A percentile compares a stretch with the other conserved stretches of the same genome.
Evolutionary conservation across 768 basidiomycete genomes (phyloP).

Genomic region (Coprinopsis sp.): DNA sequence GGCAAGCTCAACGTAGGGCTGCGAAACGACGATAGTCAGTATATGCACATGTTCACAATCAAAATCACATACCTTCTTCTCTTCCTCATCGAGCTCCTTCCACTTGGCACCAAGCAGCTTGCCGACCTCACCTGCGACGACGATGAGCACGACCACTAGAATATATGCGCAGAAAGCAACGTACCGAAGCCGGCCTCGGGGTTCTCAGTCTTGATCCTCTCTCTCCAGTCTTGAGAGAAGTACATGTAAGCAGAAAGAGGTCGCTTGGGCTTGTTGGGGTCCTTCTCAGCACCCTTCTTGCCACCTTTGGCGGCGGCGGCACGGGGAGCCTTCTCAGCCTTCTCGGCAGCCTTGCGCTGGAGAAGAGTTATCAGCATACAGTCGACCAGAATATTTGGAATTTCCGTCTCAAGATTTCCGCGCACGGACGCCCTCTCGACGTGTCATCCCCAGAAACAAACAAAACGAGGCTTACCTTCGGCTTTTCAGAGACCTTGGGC

Average conservation of each 20-base stretch:
- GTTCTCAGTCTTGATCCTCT: slow-evolving; percentile 93
- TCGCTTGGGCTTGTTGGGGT: slow-evolving; percentile 84
- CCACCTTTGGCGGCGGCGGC: slow-evolving; percentile 24
- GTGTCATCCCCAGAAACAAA: slow-evolving; percentile 13
- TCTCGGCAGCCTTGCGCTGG: slow-evolving; percentile 74
- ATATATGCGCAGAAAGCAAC: slow-evolving; percentile 19
- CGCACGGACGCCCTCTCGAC: slow-evolving; percentile 9
- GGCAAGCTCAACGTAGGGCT: slow-evolving; percentile 90
- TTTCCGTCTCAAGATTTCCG: no score
- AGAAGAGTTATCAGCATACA: slow-evolving; percentile 4
- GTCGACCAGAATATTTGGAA: no score
- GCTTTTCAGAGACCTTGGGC: slow-evolving; percentile 73
- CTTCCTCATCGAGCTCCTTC: slow-evolving; percentile 89
- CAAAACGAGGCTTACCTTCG: slow-evolving; percentile 48
- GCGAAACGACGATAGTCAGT: slow-evolving; percentile 10
- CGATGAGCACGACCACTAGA: neutral
- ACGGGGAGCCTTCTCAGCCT: slow-evolving; percentile 51
- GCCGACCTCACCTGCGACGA: slow-evolving; percentile 73
- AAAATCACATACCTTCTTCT: slow-evolving; percentile 75
- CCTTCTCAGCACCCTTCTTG: slow-evolving; percentile 70
- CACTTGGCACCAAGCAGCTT: slow-evolving; percentile 94
- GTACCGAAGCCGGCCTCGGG: slow-evolving; percentile 90
- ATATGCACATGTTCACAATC: slow-evolving; percentile 1
- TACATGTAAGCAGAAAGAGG: slow-evolving; percentile 98
- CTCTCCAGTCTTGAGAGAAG: slow-evolving; percentile 95